Evolutionary conservation across 208 protist species (phyloP).

Genomic region (Wallacemonas collosoma): DNA sequence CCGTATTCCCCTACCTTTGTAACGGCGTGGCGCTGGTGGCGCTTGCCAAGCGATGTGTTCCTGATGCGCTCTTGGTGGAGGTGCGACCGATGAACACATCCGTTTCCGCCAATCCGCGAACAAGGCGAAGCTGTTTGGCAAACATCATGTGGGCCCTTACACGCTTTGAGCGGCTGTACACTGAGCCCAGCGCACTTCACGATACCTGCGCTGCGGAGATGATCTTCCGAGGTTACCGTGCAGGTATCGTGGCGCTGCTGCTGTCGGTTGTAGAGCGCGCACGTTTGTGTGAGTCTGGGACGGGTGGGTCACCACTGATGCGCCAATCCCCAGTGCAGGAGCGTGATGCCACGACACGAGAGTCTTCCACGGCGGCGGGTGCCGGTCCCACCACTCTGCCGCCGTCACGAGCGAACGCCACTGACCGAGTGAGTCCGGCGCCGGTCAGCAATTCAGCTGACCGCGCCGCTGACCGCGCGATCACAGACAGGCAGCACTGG

Average conservation of each 20-base stretch:
- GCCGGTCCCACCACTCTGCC: too few species aligned
- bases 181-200: slow-evolving; percentile 25
- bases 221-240: slow-evolving; percentile 48
- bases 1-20: slow-evolving; percentile 76
- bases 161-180: slow-evolving; percentile 23
- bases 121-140: slow-evolving; percentile 46
- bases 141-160: slow-evolving; percentile 50
- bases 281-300: background rate
- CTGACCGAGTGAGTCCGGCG: too few species aligned
- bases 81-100: background rate
- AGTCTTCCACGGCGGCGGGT: too few species aligned
- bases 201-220: slow-evolving; percentile 18
- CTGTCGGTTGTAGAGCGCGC: slow-evolving; percentile 20
- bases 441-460: background rate
- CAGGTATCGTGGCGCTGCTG: slow-evolving; percentile 50
- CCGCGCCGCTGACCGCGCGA: slow-evolving; percentile 11
- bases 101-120: slow-evolving; percentile 55
- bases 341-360: background rate
- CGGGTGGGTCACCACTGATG: background rate
- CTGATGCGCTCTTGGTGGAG: background rate
- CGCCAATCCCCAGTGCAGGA: background rate
- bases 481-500: slow-evolving; percentile 38
- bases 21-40: slow-evolving; percentile 71
- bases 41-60: slow-evolving; percentile 31
- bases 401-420: too few species aligned